Evolutionary conservation across 257 asterid genomes (phyloP).

Genomic region (Nyctanthes arbortristis): DNA sequence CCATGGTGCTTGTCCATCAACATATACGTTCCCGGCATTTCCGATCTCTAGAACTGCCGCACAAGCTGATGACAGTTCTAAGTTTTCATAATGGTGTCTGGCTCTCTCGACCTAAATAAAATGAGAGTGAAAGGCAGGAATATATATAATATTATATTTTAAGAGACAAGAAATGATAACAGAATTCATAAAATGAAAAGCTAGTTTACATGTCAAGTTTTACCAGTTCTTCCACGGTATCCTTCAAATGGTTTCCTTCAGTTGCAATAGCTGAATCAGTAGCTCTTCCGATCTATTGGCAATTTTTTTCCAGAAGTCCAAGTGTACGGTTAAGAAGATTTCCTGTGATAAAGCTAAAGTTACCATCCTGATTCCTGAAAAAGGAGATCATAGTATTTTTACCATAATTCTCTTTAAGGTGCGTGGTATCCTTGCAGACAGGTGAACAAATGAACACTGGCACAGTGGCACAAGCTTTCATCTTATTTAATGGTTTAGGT

Average conservation of each 20-base stretch:
- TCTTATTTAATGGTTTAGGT: not conserved
- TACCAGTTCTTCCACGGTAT: conserved; percentile 82
- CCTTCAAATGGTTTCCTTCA: conserved; percentile 68
- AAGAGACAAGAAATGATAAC: not conserved
- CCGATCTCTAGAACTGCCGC: conserved; percentile 87
- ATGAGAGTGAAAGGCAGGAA: not conserved
- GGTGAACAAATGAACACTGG: not conserved
- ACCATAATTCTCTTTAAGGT: conserved; percentile 4
- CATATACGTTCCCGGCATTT: conserved; percentile 75
- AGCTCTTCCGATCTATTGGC: conserved; percentile 69
- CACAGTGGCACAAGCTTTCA: not conserved
- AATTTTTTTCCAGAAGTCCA: conserved; percentile 86
- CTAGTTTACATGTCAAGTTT: conserved; percentile 3
- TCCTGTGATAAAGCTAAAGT: conserved; percentile 47
- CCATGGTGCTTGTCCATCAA: conserved; percentile 88
- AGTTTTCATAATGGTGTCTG: conserved; percentile 65
- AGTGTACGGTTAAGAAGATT: conserved; percentile 98
- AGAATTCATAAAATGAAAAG: not conserved
- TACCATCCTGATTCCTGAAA: conserved; percentile 19
- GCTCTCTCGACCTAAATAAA: conserved; percentile 48
- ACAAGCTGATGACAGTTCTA: conserved; percentile 83
- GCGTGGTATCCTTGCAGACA: not conserved
- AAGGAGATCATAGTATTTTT: not conserved
- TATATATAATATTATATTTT: not conserved
- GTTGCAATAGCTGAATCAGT: conserved; percentile 81